Evolutionary conservation across 768 basidiomycete species (phyloP).

Genomic region (Austroboletus eburneus): DNA sequence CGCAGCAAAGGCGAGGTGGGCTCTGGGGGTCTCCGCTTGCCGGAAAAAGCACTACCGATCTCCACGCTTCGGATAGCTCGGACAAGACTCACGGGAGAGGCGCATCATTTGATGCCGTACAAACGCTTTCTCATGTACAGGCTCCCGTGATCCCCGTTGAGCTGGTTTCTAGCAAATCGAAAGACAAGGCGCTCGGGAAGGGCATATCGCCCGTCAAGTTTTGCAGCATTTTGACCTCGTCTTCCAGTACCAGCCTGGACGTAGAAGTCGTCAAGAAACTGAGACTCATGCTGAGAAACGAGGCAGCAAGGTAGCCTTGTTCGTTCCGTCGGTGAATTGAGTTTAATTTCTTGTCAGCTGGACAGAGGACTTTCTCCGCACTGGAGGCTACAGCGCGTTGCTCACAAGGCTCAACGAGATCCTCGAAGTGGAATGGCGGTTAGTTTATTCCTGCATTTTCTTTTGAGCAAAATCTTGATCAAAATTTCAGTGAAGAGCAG

Average conservation of each 20-base stretch:
- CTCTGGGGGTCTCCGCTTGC: conserved; percentile 25
- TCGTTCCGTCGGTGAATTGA: neutral
- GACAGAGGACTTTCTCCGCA: conserved; percentile 80
- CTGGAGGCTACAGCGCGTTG: conserved; percentile 83
- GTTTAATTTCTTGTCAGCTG: conserved; percentile 49
- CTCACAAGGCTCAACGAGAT: conserved; percentile 85
- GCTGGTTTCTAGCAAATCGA: conserved; percentile 38
- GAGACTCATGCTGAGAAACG: conserved; percentile 81
- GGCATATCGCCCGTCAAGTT: conserved; percentile 62
- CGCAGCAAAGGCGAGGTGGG: conserved; percentile 19
- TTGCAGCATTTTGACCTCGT: conserved; percentile 60
- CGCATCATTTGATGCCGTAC: conserved; percentile 52
- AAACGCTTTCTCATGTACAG: conserved; percentile 52
- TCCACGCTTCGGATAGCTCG: conserved; percentile 24
- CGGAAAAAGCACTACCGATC: conserved; percentile 29
- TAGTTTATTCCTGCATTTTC: conserved; percentile 22
- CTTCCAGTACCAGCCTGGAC: conserved; percentile 75
- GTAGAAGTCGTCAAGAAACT: conserved; percentile 85
- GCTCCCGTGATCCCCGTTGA: conserved; percentile 38
- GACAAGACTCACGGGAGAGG: conserved; percentile 52
- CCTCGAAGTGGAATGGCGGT: conserved; percentile 97
- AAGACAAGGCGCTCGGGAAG: conserved; percentile 52
- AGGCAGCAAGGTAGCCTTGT: conserved; percentile 68
- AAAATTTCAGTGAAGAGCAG: conserved; percentile 79
- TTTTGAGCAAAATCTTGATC: conserved; percentile 6